These are phyloP conservation scores for Cyclostephanos invisitatus DNA, from an alignment of 108 stramenopile genomes.

Conservation along the genomic window DNA sequence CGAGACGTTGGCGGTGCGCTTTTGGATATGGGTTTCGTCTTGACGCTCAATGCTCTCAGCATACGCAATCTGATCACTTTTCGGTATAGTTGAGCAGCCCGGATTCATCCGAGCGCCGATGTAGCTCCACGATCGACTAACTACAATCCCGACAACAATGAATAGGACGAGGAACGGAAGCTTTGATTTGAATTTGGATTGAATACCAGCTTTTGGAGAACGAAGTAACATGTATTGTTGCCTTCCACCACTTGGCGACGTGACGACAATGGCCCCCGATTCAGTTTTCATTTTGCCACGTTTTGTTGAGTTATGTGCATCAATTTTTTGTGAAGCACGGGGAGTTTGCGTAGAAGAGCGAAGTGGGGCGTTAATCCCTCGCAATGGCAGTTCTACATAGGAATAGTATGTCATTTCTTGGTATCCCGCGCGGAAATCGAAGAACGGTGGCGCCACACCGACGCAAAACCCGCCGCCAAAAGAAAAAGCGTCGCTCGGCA, in stretches of 20 bases:
- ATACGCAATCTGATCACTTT: not conserved
- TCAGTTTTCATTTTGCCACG: not conserved
- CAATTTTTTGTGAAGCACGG: too few relatives aligned
- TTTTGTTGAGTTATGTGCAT: not conserved
- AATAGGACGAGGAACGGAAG: conserved; percentile 10
- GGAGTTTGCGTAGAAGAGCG: too few relatives aligned
- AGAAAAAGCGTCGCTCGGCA: too few relatives aligned
- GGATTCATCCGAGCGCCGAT: conserved; percentile 7
- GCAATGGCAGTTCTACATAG: conserved; percentile 1
- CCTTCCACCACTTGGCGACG: not conserved
- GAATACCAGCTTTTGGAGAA: conserved; percentile 9
- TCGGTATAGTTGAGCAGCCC: conserved; percentile 1
- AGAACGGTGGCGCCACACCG: too few relatives aligned
- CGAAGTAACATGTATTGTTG: conserved; percentile 2
- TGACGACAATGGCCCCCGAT: not conserved
- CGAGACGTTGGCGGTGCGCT: conserved; percentile 1
- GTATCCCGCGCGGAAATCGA: too few relatives aligned
- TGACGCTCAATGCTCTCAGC: not conserved
- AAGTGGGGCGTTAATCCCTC: not conserved
- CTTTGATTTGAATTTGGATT: not conserved
- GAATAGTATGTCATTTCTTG: conserved; percentile 5
- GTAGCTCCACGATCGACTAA: conserved; percentile 6
- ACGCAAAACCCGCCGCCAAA: too few relatives aligned
- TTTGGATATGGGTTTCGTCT: conserved; percentile 1
- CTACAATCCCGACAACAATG: conserved; percentile 1